phyloP scores from a whole-genome alignment of 2,329 filamentous ascomycete genomes.

The Calonectria henricotiae region DNA sequence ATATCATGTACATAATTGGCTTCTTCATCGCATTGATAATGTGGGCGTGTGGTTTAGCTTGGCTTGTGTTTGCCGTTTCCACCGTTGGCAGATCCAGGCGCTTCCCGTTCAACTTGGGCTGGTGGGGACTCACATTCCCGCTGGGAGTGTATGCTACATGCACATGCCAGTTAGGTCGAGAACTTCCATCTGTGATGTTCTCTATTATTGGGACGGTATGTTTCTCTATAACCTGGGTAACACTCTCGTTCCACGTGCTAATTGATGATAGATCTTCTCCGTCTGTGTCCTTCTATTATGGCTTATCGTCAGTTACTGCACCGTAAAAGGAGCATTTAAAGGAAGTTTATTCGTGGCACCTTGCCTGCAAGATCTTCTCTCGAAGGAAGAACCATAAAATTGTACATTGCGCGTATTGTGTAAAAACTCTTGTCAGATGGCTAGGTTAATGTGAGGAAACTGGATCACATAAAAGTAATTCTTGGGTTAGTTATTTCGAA shows the following conservation, averaged over 20 bases:
- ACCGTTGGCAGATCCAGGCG: background rate
- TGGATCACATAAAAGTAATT: no score
- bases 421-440: no score
- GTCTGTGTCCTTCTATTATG: constrained; percentile 43
- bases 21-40: constrained; percentile 21
- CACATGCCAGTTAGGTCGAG: constrained; percentile 9
- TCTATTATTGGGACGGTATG: constrained; percentile 11
- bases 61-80: constrained; percentile 21
- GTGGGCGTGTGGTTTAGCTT: constrained; percentile 25
- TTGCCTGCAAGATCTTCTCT: background rate
- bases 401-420: background rate
- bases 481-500: no score
- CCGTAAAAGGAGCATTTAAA: constrained; percentile 31
- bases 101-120: constrained; percentile 21
- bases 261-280: constrained; percentile 38
- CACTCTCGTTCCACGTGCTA: background rate
- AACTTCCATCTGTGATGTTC: background rate
- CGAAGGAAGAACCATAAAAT: background rate
- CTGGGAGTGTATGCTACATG: constrained; percentile 23
- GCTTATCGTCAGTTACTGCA: constrained; percentile 41
- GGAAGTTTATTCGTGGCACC: constrained; percentile 35
- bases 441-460: no score
- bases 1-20: constrained; percentile 4
- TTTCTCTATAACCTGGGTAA: no score
- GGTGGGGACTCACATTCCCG: constrained; percentile 23